Conservation (phyloP, 2,329 filamentous ascomycete genomes). For the Fusarium citri region DNA sequence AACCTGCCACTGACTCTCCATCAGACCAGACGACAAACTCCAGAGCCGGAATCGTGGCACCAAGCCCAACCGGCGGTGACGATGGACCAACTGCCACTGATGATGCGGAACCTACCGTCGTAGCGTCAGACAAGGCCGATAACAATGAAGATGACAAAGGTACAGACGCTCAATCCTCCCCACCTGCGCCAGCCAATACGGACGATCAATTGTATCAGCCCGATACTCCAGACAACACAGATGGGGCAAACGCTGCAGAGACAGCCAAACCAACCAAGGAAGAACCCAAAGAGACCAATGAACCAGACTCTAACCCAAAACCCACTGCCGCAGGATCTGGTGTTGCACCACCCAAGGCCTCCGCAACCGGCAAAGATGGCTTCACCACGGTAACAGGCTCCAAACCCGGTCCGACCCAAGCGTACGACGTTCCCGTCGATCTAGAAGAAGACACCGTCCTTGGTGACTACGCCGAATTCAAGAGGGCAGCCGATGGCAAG, state of each 20-base stretch:
- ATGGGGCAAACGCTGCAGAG: neutral
- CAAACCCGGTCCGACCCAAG: neutral
- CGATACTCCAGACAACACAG: neutral
- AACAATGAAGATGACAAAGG: neutral
- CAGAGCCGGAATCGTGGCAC: neutral
- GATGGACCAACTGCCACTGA: neutral
- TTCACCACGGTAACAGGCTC: slow-evolving; percentile 6
- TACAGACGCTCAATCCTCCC: neutral
- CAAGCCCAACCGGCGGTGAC: neutral
- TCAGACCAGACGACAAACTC: neutral
- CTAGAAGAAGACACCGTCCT: neutral
- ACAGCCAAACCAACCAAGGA: neutral
- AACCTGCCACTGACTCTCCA: neutral
- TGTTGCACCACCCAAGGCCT: neutral
- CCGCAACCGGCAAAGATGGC: neutral
- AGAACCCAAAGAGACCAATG: neutral
- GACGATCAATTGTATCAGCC: no score
- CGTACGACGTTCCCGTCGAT: neutral
- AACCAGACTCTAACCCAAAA: neutral
- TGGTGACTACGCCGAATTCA: slow-evolving; percentile 14
- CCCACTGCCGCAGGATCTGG: neutral
- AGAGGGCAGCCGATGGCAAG: neutral
- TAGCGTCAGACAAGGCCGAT: neutral
- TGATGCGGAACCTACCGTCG: neutral
- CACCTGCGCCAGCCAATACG: no score